phyloP scores from a whole-genome alignment of 2,329 filamentous ascomycete genomes.

The Bipolaris zeicola region DNA sequence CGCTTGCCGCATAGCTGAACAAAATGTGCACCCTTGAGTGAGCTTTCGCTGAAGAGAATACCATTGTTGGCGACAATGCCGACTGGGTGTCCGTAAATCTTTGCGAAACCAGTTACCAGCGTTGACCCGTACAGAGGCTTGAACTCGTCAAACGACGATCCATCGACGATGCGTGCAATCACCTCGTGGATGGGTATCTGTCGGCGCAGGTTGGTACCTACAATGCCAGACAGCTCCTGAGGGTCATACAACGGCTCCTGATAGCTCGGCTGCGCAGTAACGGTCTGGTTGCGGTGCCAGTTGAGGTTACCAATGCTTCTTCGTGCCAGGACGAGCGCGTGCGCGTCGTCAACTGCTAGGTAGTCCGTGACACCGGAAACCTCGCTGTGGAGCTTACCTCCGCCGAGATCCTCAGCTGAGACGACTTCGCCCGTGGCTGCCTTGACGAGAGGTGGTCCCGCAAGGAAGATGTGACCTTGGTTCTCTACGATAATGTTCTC shows the following conservation, averaged over 20 bases:
- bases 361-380: constrained; percentile 95
- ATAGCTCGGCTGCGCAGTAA: constrained; percentile 53
- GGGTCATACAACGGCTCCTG: constrained; percentile 81
- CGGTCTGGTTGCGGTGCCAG: constrained; percentile 65
- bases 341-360: constrained; percentile 89
- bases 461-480: constrained; percentile 97
- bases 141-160: constrained; percentile 89
- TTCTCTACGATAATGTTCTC: constrained; percentile 96
- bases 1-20: constrained; percentile 93
- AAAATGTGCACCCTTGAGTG: constrained; percentile 95
- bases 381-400: constrained; percentile 85
- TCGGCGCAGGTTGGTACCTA: constrained; percentile 85
- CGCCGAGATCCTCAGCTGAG: constrained; percentile 86
- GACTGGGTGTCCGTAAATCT: constrained; percentile 86
- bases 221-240: constrained; percentile 83
- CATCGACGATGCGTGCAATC: constrained; percentile 91
- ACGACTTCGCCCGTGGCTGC: constrained; percentile 94
- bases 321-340: constrained; percentile 84
- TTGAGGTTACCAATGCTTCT: constrained; percentile 88
- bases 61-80: constrained; percentile 96
- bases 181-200: constrained; percentile 87
- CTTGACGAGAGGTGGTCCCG: constrained; percentile 91
- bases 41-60: constrained; percentile 87
- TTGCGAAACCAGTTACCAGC: constrained; percentile 85
- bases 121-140: constrained; percentile 90